Conservation (phyloP, 2,329 filamentous ascomycete genomes). For the Teratosphaeria nubilosa region DNA sequence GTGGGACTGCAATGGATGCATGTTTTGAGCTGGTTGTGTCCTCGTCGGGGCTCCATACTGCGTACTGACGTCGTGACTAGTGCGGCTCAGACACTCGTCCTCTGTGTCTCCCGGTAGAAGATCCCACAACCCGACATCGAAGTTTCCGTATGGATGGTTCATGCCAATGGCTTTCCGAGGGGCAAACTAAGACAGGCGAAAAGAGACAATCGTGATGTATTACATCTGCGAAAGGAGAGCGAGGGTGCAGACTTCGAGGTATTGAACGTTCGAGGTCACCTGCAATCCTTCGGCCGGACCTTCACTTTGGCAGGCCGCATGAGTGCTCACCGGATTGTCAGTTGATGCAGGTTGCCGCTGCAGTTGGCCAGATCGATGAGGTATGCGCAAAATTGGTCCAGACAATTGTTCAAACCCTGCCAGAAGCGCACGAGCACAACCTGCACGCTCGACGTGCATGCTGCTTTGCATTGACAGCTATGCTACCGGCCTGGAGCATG, state of each 20-base stretch:
- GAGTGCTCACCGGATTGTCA: not conserved
- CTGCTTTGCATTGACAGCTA: not conserved
- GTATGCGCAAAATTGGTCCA: not conserved
- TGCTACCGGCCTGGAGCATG: not conserved
- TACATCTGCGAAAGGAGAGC: not conserved
- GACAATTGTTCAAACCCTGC: not conserved
- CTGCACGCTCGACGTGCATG: not conserved
- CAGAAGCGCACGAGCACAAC: not conserved
- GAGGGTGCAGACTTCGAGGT: not conserved
- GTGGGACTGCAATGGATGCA: not conserved
- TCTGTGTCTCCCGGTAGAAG: conserved; percentile 1
- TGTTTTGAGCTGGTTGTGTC: conserved; percentile 4
- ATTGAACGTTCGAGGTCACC: not conserved
- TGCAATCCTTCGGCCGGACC: not conserved
- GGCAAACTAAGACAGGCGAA: not conserved
- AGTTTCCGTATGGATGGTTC: not conserved
- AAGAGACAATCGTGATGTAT: not conserved
- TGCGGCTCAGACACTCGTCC: conserved; percentile 3
- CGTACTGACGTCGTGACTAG: not conserved
- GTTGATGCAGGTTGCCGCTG: not conserved
- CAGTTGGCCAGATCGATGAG: not conserved
- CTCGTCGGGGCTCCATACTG: not conserved
- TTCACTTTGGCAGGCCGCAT: not conserved
- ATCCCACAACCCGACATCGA: conserved; percentile 1
- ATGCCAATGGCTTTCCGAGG: not conserved